phyloP scores from a whole-genome alignment of 2,329 filamentous ascomycete genomes.

The Aspergillus caelatus region DNA sequence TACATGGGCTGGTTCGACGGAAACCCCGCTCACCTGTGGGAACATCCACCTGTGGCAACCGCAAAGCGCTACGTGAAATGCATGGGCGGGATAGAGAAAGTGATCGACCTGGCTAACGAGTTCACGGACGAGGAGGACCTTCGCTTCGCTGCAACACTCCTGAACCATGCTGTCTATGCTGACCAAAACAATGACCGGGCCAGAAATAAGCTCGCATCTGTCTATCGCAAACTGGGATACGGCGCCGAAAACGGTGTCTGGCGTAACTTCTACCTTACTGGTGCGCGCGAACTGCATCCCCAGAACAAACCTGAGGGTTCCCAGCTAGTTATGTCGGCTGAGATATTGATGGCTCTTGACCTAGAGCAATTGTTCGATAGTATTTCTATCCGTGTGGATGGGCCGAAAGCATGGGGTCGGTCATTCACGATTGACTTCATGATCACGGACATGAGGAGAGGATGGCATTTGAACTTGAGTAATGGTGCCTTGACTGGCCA shows the following conservation, averaged over 20 bases:
- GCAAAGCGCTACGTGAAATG: conserved; percentile 30
- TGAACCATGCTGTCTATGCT: conserved; percentile 39
- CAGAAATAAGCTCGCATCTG: conserved; percentile 29
- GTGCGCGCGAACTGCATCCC: conserved; percentile 30
- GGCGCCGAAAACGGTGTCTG: conserved; percentile 45
- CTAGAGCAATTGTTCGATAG: conserved; percentile 13
- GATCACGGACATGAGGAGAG: neutral
- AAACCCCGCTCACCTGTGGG: conserved; percentile 40
- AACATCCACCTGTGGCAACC: conserved; percentile 37
- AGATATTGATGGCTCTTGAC: conserved; percentile 4
- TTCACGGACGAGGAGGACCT: conserved; percentile 28
- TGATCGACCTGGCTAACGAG: conserved; percentile 7
- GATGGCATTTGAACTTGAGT: conserved; percentile 7
- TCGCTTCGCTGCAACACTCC: conserved; percentile 43
- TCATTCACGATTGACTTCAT: conserved; percentile 5
- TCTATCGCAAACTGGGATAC: conserved; percentile 39
- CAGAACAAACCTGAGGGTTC: conserved; percentile 6
- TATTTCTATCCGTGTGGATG: conserved; percentile 9
- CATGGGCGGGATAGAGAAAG: conserved; percentile 28
- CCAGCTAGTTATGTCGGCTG: neutral
- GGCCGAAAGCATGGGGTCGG: conserved; percentile 9
- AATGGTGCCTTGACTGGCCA: conserved; percentile 13
- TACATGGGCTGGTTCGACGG: conserved; percentile 39
- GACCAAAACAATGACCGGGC: conserved; percentile 23
- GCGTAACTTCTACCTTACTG: conserved; percentile 45